Base-by-base conservation (phyloP, 2,329 filamentous ascomycete genomes). In the Exophiala mesophila region DNA sequence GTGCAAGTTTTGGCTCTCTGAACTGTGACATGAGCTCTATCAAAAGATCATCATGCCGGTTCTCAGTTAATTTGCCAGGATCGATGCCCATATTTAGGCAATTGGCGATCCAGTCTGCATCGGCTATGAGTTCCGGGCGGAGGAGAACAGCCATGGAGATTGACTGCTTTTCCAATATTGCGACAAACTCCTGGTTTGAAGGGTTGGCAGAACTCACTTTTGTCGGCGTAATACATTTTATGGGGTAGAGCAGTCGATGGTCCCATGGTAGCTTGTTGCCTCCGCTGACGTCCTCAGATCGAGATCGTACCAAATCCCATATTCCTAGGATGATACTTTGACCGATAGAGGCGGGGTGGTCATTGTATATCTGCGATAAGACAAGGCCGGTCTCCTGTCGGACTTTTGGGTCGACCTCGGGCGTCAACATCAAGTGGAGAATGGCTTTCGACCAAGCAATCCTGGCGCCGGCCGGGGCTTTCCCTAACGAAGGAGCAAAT, bases 101-200 rank as follows among this genome's bases (percentile, higher is more conserved):
- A 3, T 88, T 68, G 30, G 92, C 83, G 57, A 98, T 97, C 94
- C 94, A 98, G 48, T 78, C 85, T 15, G 81, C 74, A 45, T 78
- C 77, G 0, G 88, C 83, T 45, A 97, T 76, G 24, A 98, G 68
- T 46, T 89, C 82, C 15, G 80, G 73, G 17, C 87, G 83, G 42
- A 85, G 83, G 18, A 98, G 71, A 13, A 95, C 80, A 13, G 95
- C 69, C 3, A 96, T 67, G 4, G 78, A 77, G 51, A 88, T 78
- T 55, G 94, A 80, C 60, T 95, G 88, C 17, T 68, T 63, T 54
- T 85, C 78, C 6, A 89, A 60, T 10, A 69, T 56, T 16, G 73
- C 64, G 41, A 68, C 60, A 26, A 73, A 63, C n/a, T 75, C 59
- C 13, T 62, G 61, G 21, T 63, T 57, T 3, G 55, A 49, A 12